Conservation (phyloP, 2,329 filamentous ascomycete genomes). For the Myriosclerotinia curreyana region DNA sequence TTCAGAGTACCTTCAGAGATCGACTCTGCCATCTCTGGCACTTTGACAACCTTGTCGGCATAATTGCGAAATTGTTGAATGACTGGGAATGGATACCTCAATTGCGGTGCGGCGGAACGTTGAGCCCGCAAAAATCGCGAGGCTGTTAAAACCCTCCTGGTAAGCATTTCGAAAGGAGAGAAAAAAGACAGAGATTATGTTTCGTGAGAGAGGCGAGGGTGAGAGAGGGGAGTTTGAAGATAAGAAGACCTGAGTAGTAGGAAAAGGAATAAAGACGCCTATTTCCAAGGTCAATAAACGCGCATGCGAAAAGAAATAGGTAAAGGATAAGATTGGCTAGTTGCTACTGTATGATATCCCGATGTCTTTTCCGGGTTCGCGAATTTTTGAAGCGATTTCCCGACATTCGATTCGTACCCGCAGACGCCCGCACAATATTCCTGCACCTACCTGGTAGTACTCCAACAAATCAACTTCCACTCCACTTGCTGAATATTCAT, state of each 20-base stretch:
- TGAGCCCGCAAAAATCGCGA: slow-evolving; percentile 38
- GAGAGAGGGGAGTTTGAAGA: slow-evolving; percentile 22
- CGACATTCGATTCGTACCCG: slow-evolving; percentile 9
- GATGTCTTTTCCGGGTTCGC: slow-evolving; percentile 22
- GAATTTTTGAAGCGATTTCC: slow-evolving; percentile 21
- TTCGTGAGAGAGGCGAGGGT: slow-evolving; percentile 26
- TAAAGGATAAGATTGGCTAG: slow-evolving; percentile 10
- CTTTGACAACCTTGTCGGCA: slow-evolving; percentile 85
- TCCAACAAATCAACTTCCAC: slow-evolving; percentile 18
- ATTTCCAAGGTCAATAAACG: slow-evolving; percentile 2
- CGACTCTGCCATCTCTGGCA: slow-evolving; percentile 97
- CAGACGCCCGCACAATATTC: slow-evolving; percentile 16
- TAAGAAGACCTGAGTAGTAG: slow-evolving; percentile 8
- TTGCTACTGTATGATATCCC: not conserved
- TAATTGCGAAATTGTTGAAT: slow-evolving; percentile 58
- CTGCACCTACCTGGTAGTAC: slow-evolving; percentile 6
- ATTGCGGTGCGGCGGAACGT: slow-evolving; percentile 31
- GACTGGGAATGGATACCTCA: slow-evolving; percentile 45
- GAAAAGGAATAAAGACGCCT: slow-evolving; percentile 8
- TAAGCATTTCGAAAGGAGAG: slow-evolving; percentile 35
- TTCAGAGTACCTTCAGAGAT: slow-evolving; percentile 97
- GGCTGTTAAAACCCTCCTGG: slow-evolving; percentile 37
- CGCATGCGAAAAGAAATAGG: slow-evolving; percentile 19
- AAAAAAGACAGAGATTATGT: slow-evolving; percentile 23
- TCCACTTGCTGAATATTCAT: slow-evolving; percentile 19